Percentiles rank a stretch among this genome's conserved stretches.
Conservation (phyloP, 2,329 filamentous ascomycete species). For the Aureobasidium pullulans region DNA sequence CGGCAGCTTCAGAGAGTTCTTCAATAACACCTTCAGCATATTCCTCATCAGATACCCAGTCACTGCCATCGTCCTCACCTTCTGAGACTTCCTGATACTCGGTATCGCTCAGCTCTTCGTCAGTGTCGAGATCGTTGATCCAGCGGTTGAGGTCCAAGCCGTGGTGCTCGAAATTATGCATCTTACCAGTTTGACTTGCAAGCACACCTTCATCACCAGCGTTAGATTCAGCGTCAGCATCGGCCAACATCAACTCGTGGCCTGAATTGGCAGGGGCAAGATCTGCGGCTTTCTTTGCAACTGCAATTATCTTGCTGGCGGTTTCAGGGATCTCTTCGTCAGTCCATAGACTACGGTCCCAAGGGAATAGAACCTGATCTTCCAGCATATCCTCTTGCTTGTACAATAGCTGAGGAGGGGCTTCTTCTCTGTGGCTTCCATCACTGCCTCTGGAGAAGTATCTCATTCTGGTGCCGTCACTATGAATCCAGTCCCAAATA, state of each 20-base stretch:
- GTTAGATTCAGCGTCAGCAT: neutral
- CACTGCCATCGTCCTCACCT: slow-evolving; percentile 10
- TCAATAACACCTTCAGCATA: slow-evolving; percentile 12
- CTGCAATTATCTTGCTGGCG: slow-evolving; percentile 1
- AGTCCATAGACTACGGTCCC: slow-evolving; percentile 16
- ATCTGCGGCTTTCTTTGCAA: slow-evolving; percentile 5
- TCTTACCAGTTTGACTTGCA: slow-evolving; percentile 7
- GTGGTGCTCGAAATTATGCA: slow-evolving; percentile 11
- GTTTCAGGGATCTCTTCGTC: slow-evolving; percentile 4
- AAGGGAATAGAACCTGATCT: slow-evolving; percentile 35
- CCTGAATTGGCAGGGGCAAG: neutral
- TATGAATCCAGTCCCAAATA: slow-evolving; percentile 29
- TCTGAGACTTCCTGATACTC: slow-evolving; percentile 9
- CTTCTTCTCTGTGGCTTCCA: slow-evolving; percentile 11
- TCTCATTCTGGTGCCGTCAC: slow-evolving; percentile 13
- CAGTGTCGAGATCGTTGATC: slow-evolving; percentile 12
- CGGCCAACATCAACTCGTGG: slow-evolving; percentile 1
- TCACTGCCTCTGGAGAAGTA: slow-evolving; percentile 16
- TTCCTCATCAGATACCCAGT: slow-evolving; percentile 8
- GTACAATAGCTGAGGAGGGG: slow-evolving; percentile 27
- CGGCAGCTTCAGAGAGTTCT: slow-evolving; percentile 11
- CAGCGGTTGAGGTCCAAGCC: slow-evolving; percentile 11
- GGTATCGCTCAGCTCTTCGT: slow-evolving; percentile 11
- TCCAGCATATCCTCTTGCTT: slow-evolving; percentile 35
- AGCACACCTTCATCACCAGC: slow-evolving; percentile 8